Percentiles rank a stretch among this genome's conserved stretches.
Conservation (phyloP, 129 eudicot species). For the Chrysanthemum lavandulifolium region DNA sequence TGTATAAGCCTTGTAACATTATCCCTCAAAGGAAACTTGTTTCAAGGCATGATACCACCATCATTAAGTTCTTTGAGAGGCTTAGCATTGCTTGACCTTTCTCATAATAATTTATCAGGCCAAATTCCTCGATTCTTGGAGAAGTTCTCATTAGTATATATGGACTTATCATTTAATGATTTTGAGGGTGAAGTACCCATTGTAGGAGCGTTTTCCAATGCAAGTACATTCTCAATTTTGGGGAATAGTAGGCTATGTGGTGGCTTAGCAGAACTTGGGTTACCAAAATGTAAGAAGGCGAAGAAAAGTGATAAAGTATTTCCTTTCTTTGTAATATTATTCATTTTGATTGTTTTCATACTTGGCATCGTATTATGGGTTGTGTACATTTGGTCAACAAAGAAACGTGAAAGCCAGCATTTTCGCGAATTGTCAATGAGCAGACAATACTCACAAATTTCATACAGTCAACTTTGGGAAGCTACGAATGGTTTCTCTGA, state of each 20-base stretch:
- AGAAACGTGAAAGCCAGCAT: background rate
- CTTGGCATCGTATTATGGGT: background rate
- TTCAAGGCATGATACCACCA: conserved; percentile 29
- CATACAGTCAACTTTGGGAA: conserved; percentile 27
- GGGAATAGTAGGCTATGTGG: conserved; percentile 34
- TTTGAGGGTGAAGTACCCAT: conserved; percentile 25
- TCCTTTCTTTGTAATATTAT: background rate
- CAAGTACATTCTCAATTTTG: conserved; percentile 19
- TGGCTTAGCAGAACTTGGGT: conserved; percentile 23
- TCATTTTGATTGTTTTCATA: background rate
- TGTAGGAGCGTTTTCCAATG: conserved; percentile 21
- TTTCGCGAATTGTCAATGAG: background rate
- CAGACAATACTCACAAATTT: background rate
- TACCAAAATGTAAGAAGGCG: conserved; percentile 24
- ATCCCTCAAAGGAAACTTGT: conserved; percentile 20
- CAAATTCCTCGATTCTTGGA: conserved; percentile 25
- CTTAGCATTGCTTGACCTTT: conserved; percentile 19
- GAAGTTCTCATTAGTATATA: background rate
- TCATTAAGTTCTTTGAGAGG: conserved; percentile 23
- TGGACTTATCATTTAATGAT: conserved; percentile 24
- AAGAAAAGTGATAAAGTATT: background rate
- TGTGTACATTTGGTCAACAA: conserved; percentile 9
- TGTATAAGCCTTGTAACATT: conserved; percentile 26
- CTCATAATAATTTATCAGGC: conserved; percentile 30
- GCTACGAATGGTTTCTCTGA: conserved; percentile 43